Evolutionary conservation across 805 yeast genomes (phyloP).

Genomic region (Henningerozyma blattae): DNA sequence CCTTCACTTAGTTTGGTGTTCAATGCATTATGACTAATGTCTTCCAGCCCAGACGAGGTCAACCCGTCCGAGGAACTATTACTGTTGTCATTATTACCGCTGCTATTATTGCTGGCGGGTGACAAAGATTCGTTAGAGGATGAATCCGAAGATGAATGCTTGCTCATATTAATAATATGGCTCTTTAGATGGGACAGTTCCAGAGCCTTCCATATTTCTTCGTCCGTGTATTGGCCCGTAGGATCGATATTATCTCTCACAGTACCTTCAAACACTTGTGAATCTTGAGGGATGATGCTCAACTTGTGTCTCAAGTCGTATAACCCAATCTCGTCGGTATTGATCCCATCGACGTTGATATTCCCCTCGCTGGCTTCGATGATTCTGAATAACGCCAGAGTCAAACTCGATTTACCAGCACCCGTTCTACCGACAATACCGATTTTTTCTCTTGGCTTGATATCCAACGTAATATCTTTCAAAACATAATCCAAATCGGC

Average conservation of each 20-base stretch:
- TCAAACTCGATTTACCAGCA: slow-evolving; percentile 85
- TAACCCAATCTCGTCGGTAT: slow-evolving; percentile 59
- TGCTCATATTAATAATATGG: slow-evolving; percentile 44
- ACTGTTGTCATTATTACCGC: not conserved
- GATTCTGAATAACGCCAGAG: slow-evolving; percentile 73
- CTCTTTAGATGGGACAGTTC: slow-evolving; percentile 66
- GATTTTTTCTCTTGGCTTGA: slow-evolving; percentile 69
- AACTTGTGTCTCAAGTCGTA: slow-evolving; percentile 64
- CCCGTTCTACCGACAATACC: slow-evolving; percentile 98
- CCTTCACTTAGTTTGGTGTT: slow-evolving; percentile 51
- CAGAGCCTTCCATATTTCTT: slow-evolving; percentile 72
- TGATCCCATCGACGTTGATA: slow-evolving; percentile 58
- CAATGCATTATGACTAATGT: slow-evolving; percentile 14
- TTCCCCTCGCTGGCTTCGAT: slow-evolving; percentile 67
- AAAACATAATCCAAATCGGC: slow-evolving; percentile 70
- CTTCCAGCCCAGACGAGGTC: not conserved
- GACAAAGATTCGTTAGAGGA: no score
- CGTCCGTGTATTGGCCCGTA: slow-evolving; percentile 50
- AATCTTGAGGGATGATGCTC: slow-evolving; percentile 88
- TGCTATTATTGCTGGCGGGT: no score
- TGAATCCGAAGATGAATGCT: slow-evolving; percentile 30
- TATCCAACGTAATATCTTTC: slow-evolving; percentile 49
- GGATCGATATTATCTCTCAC: slow-evolving; percentile 85
- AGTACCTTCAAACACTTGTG: slow-evolving; percentile 84
- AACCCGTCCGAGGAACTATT: not conserved